A percentile compares a stretch with the other conserved stretches of the same genome.
phyloP scores from a whole-genome alignment of 1,284 basidiomycete species.

The Sporisorium scitamineum region DNA sequence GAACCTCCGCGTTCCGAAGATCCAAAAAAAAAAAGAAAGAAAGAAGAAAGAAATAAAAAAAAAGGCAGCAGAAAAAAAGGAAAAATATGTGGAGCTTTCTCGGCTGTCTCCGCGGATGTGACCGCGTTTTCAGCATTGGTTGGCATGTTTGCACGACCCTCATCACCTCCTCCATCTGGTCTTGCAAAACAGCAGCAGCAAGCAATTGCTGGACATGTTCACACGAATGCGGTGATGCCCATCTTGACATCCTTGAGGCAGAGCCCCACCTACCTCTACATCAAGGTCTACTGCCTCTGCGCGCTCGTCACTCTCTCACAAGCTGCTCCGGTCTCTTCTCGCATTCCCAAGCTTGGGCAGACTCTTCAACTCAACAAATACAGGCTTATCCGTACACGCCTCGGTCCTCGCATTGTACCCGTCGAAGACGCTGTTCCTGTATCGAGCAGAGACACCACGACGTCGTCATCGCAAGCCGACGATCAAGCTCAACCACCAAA shows the following conservation, averaged over 20 bases:
- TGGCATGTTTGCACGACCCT: neutral
- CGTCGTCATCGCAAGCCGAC: neutral
- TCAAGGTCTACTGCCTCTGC: slow-evolving; percentile 64
- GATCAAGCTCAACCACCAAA: neutral
- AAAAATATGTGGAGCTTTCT: neutral
- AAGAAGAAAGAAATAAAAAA: slow-evolving; percentile 2
- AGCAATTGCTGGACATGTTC: slow-evolving; percentile 4
- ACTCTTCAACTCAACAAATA: slow-evolving; percentile 38
- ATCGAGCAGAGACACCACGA: neutral
- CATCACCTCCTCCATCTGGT: slow-evolving; percentile 2
- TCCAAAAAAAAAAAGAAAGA: slow-evolving; percentile 2
- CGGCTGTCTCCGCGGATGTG: slow-evolving; percentile 11
- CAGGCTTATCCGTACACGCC: slow-evolving; percentile 27
- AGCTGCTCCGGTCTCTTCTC: slow-evolving; percentile 59
- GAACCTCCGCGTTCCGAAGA: slow-evolving; percentile 1
- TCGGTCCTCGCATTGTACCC: slow-evolving; percentile 38
- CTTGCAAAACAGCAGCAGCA: neutral
- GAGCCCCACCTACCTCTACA: slow-evolving; percentile 63
- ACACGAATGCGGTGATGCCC: slow-evolving; percentile 40
- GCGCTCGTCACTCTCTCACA: slow-evolving; percentile 63
- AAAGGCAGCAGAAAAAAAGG: neutral
- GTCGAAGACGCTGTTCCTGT: slow-evolving; percentile 19
- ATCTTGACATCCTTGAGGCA: slow-evolving; percentile 52
- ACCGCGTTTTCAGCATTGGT: neutral
- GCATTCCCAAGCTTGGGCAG: slow-evolving; percentile 45